Evolutionary conservation across 306 rosid species (phyloP), one percentile per base, ranked within the genome.

Genomic region (Boehmeria nivea): DNA sequence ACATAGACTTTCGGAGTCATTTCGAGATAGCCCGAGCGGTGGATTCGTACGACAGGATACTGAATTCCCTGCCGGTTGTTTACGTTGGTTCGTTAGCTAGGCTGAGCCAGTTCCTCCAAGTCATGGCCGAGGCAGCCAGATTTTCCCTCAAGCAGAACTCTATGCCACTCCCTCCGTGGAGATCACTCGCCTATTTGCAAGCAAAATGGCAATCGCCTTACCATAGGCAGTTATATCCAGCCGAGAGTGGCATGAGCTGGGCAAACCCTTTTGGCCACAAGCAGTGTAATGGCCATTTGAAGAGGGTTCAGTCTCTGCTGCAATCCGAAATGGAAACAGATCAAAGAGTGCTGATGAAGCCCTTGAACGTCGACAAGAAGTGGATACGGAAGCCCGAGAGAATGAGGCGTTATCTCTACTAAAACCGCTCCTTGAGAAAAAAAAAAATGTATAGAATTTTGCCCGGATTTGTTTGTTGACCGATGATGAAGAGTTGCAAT

Each of bases 11-110:
- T 59, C 74, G 78, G 44, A 93, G 99, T 80, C 99, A 93, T 77
- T 93, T 93, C 74, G 99, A 93, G 66, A 93, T 93, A 66, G 96
- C 99, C 39, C 81, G 95, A 80, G 99, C 99, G 39, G 96, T 93
- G 17, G 89, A 81, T 43, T 83, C 95, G 3, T 93, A 93, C 11
- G 84, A 77, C 54, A 77, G 78, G 65, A 77, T 93, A 76, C 68
- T 93, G 78, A 79, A 84, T 23, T 87, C 90, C 0, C 89, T 93
- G 64, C 99, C 99, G 0, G 86, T 77, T 46, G 75, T 81, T 48
- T 93, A 82, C 3, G 94, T 85, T 20, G 99, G 99, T 12, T 85
- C 95, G 34, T 62, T 71, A n/a, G 40, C 80, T 13, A 74, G 96
- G 67, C 70, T 93, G 67, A 69, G 83, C 44, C 93, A 85, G 63